phyloP scores from a whole-genome alignment of 2,329 filamentous ascomycete species.

The Verticillium alfalfae region DNA sequence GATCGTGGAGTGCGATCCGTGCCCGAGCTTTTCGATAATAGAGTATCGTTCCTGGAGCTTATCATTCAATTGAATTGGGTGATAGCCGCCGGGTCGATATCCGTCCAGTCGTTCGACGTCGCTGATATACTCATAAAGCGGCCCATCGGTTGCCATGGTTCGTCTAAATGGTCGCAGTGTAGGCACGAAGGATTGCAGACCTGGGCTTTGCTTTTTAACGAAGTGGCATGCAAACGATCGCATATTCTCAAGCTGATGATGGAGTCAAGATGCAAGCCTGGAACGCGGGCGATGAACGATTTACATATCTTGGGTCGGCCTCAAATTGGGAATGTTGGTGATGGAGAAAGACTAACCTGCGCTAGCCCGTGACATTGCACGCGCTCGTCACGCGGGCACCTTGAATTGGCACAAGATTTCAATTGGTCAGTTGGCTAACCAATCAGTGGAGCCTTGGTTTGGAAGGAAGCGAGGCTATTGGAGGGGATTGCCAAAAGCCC shows the following conservation, averaged over 20 bases:
- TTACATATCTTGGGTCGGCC: neutral
- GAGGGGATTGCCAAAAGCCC: too few relatives aligned
- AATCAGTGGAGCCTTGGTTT: too few relatives aligned
- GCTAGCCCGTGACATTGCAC: neutral
- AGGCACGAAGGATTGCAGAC: neutral
- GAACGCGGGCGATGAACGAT: neutral
- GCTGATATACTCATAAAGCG: constrained; percentile 8
- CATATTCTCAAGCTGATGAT: neutral
- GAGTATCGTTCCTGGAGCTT: constrained; percentile 20
- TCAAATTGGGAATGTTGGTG: neutral
- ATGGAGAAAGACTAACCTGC: neutral
- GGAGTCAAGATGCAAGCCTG: neutral
- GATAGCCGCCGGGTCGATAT: constrained; percentile 28
- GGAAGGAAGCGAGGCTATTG: too few relatives aligned
- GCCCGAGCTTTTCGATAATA: constrained; percentile 22
- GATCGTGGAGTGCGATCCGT: constrained; percentile 22
- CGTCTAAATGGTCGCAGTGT: neutral
- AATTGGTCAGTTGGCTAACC: too few relatives aligned
- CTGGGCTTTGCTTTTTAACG: neutral
- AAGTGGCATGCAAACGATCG: neutral
- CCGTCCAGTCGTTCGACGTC: constrained; percentile 14
- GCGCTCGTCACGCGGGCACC: neutral
- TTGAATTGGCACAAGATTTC: too few relatives aligned
- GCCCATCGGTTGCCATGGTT: neutral
- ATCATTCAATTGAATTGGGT: constrained; percentile 30